Evolutionary conservation across 179 eudicot species (phyloP).

Genomic region (Silene coronaria): DNA sequence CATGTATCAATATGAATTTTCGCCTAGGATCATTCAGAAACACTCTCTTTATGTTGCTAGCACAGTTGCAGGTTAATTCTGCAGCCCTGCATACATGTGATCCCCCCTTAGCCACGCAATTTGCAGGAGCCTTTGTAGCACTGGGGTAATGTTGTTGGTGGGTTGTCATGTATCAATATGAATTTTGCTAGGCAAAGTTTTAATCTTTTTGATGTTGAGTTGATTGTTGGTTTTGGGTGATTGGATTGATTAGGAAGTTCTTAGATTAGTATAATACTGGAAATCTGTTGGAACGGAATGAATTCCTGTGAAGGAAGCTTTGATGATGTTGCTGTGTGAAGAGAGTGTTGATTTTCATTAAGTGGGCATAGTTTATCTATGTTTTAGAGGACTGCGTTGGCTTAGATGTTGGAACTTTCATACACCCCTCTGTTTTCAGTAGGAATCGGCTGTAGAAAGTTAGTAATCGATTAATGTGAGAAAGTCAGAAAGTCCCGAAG

Average conservation of each 20-base stretch:
- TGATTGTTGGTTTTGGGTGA: no score
- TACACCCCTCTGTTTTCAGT: neutral
- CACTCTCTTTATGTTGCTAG: no score
- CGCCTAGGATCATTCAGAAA: no score
- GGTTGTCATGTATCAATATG: neutral
- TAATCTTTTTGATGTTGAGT: neutral
- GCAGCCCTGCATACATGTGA: no score
- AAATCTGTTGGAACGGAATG: neutral
- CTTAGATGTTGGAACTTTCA: no score
- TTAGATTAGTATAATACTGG: neutral
- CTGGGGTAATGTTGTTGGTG: neutral
- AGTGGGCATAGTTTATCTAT: neutral
- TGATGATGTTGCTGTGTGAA: neutral
- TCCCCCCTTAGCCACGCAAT: no score
- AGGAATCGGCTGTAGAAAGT: neutral
- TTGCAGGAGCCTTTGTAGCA: no score
- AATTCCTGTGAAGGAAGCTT: neutral
- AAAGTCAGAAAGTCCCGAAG: no score
- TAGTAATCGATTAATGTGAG: neutral
- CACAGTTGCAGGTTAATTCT: no score
- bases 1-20: neutral
- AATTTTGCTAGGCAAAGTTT: neutral
- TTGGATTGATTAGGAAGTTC: neutral
- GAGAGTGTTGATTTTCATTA: neutral
- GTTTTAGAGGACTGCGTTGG: neutral